Conservation (phyloP, 805 yeast species). For the Candida railenensis region DNA sequence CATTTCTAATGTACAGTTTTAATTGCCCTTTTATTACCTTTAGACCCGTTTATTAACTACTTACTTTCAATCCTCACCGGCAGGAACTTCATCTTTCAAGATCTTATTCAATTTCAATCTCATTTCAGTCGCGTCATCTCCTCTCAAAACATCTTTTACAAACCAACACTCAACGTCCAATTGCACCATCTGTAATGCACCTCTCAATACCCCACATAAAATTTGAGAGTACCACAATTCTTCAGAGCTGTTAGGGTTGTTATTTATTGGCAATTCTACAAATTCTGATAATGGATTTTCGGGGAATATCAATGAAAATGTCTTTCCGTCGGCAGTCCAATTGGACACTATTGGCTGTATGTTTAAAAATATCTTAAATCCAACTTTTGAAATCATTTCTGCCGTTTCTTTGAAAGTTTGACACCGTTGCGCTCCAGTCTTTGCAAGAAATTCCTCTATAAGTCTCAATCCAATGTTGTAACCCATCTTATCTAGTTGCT, state of each 20-base stretch:
- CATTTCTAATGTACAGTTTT: too few species aligned
- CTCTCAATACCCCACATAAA: constrained; percentile 84
- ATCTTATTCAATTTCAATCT: constrained; percentile 68
- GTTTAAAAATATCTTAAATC: constrained; percentile 87
- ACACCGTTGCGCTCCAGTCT: constrained; percentile 84
- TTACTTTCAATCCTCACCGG: constrained; percentile 74
- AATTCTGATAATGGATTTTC: constrained; percentile 95
- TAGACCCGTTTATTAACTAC: too few species aligned
- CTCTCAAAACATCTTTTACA: constrained; percentile 76
- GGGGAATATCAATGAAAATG: constrained; percentile 67
- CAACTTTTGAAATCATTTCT: constrained; percentile 80
- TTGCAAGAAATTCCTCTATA: constrained; percentile 90
- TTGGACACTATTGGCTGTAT: constrained; percentile 71
- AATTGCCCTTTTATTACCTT: too few species aligned
- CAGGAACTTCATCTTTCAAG: constrained; percentile 92
- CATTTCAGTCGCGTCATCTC: constrained; percentile 79
- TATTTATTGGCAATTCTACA: constrained; percentile 77
- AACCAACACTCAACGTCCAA: constrained; percentile 83
- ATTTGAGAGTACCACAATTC: constrained; percentile 93
- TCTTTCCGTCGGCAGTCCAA: constrained; percentile 75
- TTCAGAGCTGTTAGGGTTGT: constrained; percentile 63
- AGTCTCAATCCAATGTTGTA: constrained; percentile 88
- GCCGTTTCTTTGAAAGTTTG: constrained; percentile 78
- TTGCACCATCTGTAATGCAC: constrained; percentile 95
- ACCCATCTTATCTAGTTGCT: constrained; percentile 89